Conservation (phyloP, 2,329 filamentous ascomycete species). For the Coniochaeta ligniaria region DNA sequence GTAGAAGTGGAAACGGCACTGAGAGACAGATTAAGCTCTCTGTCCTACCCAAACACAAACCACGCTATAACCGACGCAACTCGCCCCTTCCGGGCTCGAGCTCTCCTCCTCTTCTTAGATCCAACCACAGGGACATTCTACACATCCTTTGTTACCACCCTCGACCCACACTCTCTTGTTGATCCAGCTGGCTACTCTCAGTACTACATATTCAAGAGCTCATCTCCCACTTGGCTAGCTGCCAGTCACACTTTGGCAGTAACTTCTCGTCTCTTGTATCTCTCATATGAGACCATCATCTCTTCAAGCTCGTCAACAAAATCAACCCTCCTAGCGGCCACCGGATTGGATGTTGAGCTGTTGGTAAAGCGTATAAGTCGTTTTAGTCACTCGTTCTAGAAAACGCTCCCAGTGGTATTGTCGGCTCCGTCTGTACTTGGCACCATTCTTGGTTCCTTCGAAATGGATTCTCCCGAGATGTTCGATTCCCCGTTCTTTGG, state of each 20-base stretch:
- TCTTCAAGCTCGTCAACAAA: not conserved
- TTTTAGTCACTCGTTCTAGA: not conserved
- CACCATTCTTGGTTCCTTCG: not conserved
- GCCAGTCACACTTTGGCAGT: not conserved
- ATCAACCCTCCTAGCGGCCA: not conserved
- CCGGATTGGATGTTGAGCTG: not conserved
- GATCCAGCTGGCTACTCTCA: not conserved
- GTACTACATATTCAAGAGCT: not conserved
- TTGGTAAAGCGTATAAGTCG: not conserved
- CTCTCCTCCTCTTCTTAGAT: not conserved
- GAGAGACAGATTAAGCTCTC: not conserved
- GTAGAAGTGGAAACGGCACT: not conserved
- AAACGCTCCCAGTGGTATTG: not conserved
- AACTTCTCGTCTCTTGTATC: not conserved
- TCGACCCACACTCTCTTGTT: not conserved
- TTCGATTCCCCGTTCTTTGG: not conserved
- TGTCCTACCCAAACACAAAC: not conserved
- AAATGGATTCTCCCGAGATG: constrained; percentile 1
- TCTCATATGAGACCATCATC: not conserved
- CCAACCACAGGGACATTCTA: not conserved
- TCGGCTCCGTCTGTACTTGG: not conserved
- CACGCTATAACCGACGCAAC: not conserved
- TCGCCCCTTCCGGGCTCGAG: not conserved
- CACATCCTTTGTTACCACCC: not conserved
- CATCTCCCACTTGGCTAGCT: not conserved